Evolutionary conservation across 306 rosid species (phyloP), one percentile per base, ranked within the genome.

Genomic region (Crotalaria pallida): DNA sequence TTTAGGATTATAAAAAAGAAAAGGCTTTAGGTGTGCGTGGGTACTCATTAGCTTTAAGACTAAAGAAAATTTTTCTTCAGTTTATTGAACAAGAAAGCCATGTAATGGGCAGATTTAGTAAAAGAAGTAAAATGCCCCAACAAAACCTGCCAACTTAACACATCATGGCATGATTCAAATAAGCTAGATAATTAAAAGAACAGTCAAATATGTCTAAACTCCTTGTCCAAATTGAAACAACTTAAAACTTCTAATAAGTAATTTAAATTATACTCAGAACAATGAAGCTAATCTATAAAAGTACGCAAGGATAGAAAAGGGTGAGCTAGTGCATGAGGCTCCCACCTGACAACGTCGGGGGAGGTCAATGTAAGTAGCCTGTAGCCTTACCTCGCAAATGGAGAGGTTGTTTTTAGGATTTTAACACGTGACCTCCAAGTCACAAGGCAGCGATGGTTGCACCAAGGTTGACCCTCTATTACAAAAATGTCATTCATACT

Each of bases 171-270:
- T 75, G 62, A 36, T 68, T 68, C 50, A 61, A 38, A 69, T 38
- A 50, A 22, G 64, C 51, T 50, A 77, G 53, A 69, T 27, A 60
- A 13, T 51, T 51, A 45, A 66, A 38, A 38, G 41, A 69, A 77
- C 58, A 69, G 29, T 18, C 44, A 69, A 59, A 69, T 41, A 17
- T 0, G 5, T 64, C 18, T 21, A 53, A 70, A 53, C 60, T 31
- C 34, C 26, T 31, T 29, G 72, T 62, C 56, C 76, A 51, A 36
- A 69, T 50, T 21, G 22, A 27, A 61, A 61, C 41, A 62, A 18
- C 45, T 16, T 65, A 44, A 40, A 50, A 69, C 67, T 66, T 74
- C 58, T n/a, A 52, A 18, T 16, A 13, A 16, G 67, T 53, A 75
- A 64, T 51, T 13, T 38, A 53, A 8, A 23, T 51, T 23, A 29